These are phyloP conservation scores for Aspergillus sparsus DNA, from an alignment of 495 filamentous ascomycete species.

Conservation along the genomic window DNA sequence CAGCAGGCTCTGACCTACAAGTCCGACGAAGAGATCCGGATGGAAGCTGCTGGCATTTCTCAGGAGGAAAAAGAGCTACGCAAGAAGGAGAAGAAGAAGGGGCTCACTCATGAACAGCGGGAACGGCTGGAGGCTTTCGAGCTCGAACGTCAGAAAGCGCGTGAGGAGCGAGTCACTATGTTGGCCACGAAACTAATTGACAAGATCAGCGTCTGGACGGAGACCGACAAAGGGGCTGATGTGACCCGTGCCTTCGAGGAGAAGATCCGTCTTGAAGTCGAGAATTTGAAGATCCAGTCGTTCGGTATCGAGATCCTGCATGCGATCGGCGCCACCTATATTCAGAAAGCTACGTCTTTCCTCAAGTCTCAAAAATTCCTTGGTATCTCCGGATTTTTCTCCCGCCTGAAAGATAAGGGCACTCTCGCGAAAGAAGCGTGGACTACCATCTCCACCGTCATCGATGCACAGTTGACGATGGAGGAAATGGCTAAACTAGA, in stretches of 20 bases:
- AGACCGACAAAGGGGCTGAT: conserved; percentile 85
- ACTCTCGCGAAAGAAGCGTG: conserved; percentile 96
- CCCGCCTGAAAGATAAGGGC: conserved; percentile 92
- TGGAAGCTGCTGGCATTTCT: conserved; percentile 67
- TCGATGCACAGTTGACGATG: conserved; percentile 97
- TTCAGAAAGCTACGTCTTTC: conserved; percentile 81
- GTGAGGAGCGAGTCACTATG: conserved; percentile 87
- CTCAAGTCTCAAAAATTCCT: conserved; percentile 96
- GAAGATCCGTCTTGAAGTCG: conserved; percentile 92
- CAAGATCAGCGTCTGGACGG: conserved; percentile 92
- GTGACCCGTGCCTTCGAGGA: conserved; percentile 88
- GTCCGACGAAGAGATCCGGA: conserved; percentile 79
- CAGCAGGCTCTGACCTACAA: conserved; percentile 86
- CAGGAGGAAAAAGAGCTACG: conserved; percentile 75
- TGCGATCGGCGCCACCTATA: conserved; percentile 86
- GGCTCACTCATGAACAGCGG: conserved; percentile 81
- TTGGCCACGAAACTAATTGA: conserved; percentile 83
- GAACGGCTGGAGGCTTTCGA: conserved; percentile 89
- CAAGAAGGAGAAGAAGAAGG: conserved; percentile 87
- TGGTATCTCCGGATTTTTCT: conserved; percentile 93
- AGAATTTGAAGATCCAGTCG: conserved; percentile 98
- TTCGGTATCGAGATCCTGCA: conserved; percentile 98
- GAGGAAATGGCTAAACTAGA: conserved; percentile 98
- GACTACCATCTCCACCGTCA: conserved; percentile 96
- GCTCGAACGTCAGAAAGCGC: conserved; percentile 74